Evolutionary conservation across 1,284 basidiomycete genomes (phyloP).

Genomic region (Ganoderma boninense): DNA sequence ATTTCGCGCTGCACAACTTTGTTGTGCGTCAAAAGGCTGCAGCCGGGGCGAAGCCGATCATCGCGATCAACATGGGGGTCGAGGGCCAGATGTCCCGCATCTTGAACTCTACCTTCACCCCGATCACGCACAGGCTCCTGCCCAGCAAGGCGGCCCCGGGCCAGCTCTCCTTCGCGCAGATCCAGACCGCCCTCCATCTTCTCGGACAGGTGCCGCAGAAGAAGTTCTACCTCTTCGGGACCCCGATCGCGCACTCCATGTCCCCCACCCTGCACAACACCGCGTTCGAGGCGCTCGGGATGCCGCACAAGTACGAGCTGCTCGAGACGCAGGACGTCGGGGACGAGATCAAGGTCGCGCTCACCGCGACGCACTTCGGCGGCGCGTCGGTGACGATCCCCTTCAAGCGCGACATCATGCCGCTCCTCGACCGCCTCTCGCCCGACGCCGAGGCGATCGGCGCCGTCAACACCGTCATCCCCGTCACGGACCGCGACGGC

Average conservation of each 20-base stretch:
- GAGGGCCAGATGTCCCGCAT: slow-evolving; percentile 92
- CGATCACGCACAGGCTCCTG: slow-evolving; percentile 89
- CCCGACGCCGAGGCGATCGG: slow-evolving; percentile 86
- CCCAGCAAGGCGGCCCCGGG: slow-evolving; percentile 91
- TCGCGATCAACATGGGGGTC: slow-evolving; percentile 95
- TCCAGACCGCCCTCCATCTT: slow-evolving; percentile 84
- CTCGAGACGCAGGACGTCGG: slow-evolving; percentile 79
- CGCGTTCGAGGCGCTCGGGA: slow-evolving; percentile 81
- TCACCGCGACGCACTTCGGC: slow-evolving; percentile 83
- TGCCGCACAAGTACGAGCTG: slow-evolving; percentile 85
- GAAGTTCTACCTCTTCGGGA: slow-evolving; percentile 89
- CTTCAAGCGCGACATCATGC: slow-evolving; percentile 89
- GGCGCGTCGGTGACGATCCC: slow-evolving; percentile 98
- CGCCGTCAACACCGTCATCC: slow-evolving; percentile 92
- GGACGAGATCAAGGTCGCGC: slow-evolving; percentile 68
- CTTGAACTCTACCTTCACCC: slow-evolving; percentile 87
- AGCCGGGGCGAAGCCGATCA: slow-evolving; percentile 75
- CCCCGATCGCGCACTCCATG: slow-evolving; percentile 89
- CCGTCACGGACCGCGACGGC: slow-evolving; percentile 52
- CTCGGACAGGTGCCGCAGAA: slow-evolving; percentile 80
- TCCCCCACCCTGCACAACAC: slow-evolving; percentile 96
- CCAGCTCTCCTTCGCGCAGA: slow-evolving; percentile 88
- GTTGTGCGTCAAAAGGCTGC: slow-evolving; percentile 53
- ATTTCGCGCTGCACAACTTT: slow-evolving; percentile 84
- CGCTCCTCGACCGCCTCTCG: slow-evolving; percentile 79